Percentiles rank a stretch among this genome's conserved stretches.
phyloP scores from a whole-genome alignment of 306 rosid genomes.

The Prunus dulcis region DNA sequence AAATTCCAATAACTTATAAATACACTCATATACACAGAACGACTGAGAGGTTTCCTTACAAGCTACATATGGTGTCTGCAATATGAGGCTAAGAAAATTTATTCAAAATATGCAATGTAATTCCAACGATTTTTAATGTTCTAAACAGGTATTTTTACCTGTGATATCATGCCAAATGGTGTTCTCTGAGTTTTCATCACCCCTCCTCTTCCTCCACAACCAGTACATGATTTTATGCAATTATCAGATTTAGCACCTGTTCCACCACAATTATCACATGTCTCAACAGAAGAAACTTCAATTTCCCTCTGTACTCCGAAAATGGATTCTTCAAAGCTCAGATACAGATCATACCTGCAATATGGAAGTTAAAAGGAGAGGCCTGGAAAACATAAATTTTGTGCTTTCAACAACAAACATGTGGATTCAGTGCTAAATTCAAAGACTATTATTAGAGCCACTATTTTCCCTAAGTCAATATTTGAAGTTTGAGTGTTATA shows the following conservation, averaged over 20 bases:
- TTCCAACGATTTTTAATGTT: background rate
- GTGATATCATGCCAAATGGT: conserved; percentile 89
- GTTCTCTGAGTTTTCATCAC: conserved; percentile 73
- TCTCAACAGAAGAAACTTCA: conserved; percentile 61
- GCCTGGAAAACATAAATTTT: background rate
- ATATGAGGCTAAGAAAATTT: background rate
- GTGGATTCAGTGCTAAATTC: background rate
- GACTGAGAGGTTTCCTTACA: background rate
- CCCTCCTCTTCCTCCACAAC: conserved; percentile 90
- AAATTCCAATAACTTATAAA: background rate
- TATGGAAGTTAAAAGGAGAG: background rate
- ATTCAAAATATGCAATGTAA: background rate
- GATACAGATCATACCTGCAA: conserved; percentile 68
- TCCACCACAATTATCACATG: conserved; percentile 73
- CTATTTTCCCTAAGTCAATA: no score
- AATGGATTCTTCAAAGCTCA: conserved; percentile 88
- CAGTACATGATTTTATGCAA: conserved; percentile 59
- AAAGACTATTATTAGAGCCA: no score
- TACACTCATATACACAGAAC: background rate
- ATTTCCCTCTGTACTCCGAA: conserved; percentile 73
- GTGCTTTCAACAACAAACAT: background rate
- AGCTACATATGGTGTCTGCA: background rate
- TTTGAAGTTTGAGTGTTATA: no score
- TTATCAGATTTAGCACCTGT: conserved; percentile 74
- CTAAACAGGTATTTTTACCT: conserved; percentile 42